Base-by-base conservation (phyloP, 495 filamentous ascomycete species). In the Neurospora tetraspora region DNA sequence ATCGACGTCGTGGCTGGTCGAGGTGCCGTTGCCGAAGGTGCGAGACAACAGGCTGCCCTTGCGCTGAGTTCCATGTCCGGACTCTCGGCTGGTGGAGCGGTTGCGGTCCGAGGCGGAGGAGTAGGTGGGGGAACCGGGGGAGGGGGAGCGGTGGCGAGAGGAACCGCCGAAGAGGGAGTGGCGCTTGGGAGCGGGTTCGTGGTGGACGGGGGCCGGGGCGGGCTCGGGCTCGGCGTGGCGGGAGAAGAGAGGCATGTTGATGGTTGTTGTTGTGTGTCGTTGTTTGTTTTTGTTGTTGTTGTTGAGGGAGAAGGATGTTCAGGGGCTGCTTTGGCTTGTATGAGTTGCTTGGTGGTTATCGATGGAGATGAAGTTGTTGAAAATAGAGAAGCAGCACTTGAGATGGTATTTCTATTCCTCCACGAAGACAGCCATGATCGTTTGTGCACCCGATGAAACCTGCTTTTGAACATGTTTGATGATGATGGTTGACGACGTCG, bases 241-340 rank as follows among this genome's bases (percentile, higher is more conserved):
- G 38, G 81, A 81, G 80, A 87, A 87, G 71, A 87, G 76, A 78
- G 84, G 83, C 84, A 87, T 87, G 38, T 74, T 83, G 75, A 70
- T 47, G 23, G 38, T 37, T 65, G 73, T 39, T 18, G 72, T 65
- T 47, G 20, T 59, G 8, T 71, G 40, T 34, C 39, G n/a, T 72
- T 65, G 10, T 69, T 34, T 65, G n/a, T 72, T 65, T 4, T 69
- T 27, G 34, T 36, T 39, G 40, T 45, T n/a, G 42, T 45, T 10
- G 20, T 53, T 68, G 20, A 23, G 43, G 7, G 38, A 65, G 61
- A 68, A 45, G 31, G 34, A 47, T 42, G 8, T 18, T 10, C 71
- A 12, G 18, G 8, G 11, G 14, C 9, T 53, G 20, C 23, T 31
- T 18, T 69, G 27, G 12, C 18, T 36, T 71, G 68, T 16, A 34